Conservation (phyloP, 169 alveolate species). For the Cryptosporidium xiaoi region DNA sequence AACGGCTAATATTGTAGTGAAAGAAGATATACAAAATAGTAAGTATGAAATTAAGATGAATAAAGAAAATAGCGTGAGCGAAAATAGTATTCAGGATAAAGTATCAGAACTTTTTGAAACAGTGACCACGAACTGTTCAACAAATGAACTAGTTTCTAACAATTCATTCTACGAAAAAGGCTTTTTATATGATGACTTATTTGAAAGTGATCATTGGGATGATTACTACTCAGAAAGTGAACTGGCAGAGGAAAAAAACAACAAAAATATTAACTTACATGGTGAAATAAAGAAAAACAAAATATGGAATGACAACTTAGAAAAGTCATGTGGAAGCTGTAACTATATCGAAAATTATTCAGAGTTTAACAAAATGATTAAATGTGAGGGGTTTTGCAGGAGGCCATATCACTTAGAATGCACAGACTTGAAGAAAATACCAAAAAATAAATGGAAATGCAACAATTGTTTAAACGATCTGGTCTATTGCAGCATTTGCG, state of each 20-base stretch:
- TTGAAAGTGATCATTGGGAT: constrained; percentile 64
- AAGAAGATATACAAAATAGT: no score
- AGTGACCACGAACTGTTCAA: constrained; percentile 26
- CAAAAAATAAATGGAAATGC: constrained; percentile 50
- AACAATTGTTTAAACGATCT: constrained; percentile 7
- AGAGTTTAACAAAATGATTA: constrained; percentile 55
- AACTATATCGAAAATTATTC: constrained; percentile 8
- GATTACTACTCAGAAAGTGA: constrained; percentile 44
- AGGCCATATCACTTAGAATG: constrained; percentile 60
- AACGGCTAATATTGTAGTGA: no score
- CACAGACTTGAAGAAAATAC: not conserved
- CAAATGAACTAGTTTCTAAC: not conserved
- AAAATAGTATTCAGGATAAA: no score
- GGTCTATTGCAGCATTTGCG: constrained; percentile 43
- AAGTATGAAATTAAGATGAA: no score
- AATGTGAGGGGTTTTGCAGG: constrained; percentile 52
- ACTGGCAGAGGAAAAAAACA: not conserved
- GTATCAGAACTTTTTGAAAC: constrained; percentile 4
- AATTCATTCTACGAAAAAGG: not conserved
- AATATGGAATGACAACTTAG: constrained; percentile 67
- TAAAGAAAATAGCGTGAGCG: no score
- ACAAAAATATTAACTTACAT: not conserved
- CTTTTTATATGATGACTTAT: constrained; percentile 2
- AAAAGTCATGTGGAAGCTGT: constrained; percentile 55
- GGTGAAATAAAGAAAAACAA: not conserved